Evolutionary conservation across 1,284 basidiomycete species (phyloP).

Genomic region (Papiliotrema laurentii): DNA sequence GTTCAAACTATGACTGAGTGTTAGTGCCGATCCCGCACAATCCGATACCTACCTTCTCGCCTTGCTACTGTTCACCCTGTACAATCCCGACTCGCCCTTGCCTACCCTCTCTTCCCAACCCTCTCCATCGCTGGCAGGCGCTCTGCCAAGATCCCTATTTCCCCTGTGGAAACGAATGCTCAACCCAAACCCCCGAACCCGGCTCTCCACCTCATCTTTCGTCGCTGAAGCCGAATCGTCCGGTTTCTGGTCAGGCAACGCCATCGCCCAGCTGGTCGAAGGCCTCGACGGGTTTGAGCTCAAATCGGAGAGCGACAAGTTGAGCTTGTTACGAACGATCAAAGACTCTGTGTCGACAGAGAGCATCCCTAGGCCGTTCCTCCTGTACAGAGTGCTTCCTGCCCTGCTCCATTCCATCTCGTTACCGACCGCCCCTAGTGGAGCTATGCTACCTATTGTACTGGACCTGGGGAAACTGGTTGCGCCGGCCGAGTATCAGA

Average conservation of each 20-base stretch:
- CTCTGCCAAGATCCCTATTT: constrained; percentile 73
- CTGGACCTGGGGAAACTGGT: constrained; percentile 72
- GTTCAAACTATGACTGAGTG: no score
- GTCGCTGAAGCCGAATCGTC: constrained; percentile 65
- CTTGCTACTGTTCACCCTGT: constrained; percentile 73
- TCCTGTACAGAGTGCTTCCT: constrained; percentile 80
- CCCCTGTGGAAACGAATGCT: constrained; percentile 79
- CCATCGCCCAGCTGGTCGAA: constrained; percentile 76
- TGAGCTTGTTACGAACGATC: constrained; percentile 67
- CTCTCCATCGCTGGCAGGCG: constrained; percentile 65
- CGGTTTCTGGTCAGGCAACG: constrained; percentile 83
- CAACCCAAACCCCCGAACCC: constrained; percentile 75
- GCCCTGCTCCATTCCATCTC: constrained; percentile 79
- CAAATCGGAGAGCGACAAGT: constrained; percentile 76
- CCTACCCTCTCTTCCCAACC: constrained; percentile 65
- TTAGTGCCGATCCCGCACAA: constrained; percentile 64
- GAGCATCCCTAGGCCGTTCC: constrained; percentile 82
- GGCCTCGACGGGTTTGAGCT: constrained; percentile 85
- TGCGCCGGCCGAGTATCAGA: constrained; percentile 66
- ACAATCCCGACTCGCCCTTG: constrained; percentile 71
- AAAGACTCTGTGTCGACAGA: constrained; percentile 63
- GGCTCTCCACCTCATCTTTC: constrained; percentile 71
- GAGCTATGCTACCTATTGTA: constrained; percentile 74
- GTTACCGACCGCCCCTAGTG: constrained; percentile 73
- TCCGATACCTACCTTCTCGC: constrained; percentile 84